phyloP scores from a whole-genome alignment of 139 green algal species.

The Chlorokybus atmophyticus region DNA sequence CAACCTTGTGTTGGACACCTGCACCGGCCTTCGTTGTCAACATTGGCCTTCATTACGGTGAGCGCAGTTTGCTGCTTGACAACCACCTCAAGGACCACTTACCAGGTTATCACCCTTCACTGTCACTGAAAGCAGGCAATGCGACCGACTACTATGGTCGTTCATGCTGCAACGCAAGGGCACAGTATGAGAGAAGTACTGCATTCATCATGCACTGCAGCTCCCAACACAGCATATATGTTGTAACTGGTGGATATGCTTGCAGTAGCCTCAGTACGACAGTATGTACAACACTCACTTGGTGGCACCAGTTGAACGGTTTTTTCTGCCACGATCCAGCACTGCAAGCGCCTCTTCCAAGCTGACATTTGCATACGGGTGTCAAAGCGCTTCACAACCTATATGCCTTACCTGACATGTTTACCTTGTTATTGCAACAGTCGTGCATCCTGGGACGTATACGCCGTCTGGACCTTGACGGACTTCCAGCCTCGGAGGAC shows the following conservation, averaged over 20 bases:
- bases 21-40: too few species aligned
- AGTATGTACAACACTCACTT: too few species aligned
- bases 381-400: too few species aligned
- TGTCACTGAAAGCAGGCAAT: conserved; percentile 12
- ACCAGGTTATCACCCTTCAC: conserved; percentile 6
- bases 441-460: conserved; percentile 30
- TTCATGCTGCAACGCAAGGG: conserved; percentile 7
- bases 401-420: too few species aligned
- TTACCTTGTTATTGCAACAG: neutral
- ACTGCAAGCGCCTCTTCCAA: conserved; percentile 32
- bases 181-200: too few species aligned
- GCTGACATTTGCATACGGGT: too few species aligned
- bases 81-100: neutral
- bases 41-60: too few species aligned
- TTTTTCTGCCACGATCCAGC: neutral
- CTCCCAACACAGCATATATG: too few species aligned
- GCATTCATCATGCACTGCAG: too few species aligned
- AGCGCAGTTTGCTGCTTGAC: neutral
- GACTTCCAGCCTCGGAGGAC: conserved; percentile 36
- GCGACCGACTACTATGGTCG: conserved; percentile 11
- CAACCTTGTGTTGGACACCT: conserved; percentile 4
- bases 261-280: too few species aligned
- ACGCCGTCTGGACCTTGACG: conserved; percentile 33
- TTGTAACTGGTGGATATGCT: too few species aligned
- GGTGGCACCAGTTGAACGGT: conserved; percentile 3